Base-by-base conservation (phyloP, 495 filamentous ascomycete genomes). In the Neurospora hispaniola region DNA sequence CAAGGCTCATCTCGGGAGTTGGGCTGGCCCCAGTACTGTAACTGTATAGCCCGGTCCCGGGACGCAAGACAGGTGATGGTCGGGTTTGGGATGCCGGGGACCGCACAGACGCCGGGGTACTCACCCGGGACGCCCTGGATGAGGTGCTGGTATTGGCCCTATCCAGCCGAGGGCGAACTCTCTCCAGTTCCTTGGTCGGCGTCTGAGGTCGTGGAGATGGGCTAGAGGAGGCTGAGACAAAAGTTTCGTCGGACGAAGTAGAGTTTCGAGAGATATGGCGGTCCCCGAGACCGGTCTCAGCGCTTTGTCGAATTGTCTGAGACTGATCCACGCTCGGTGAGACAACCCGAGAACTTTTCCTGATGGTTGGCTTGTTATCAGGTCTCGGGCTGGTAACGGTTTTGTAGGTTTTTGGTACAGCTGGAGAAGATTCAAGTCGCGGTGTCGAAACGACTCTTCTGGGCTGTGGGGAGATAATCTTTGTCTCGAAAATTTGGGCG, bases 171-270 rank as follows among this genome's bases (percentile, higher is more conserved):
- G 14, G 27, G 12, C 31, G 31, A 9, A 27, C 11, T 16, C 7
- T 38, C 18, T 71, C 71, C 27, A 31, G 40, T 12, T 71, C 72
- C 66, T 54, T 71, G 69, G 38, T 71, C 40, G 80, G 81, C 4
- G 82, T 81, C 16, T 48, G 41, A 41, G 76, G 35, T 20, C 78
- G 74, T 7, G 79, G 79, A 1, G 81, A 79, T 31, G 79, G 82
- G 5, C 71, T 78, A 10, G 82, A 84, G 2, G 83, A 84, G n/a
- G 84, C 84, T 3, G 84, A 86, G 23, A 86, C 83, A 71, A 86
- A 86, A 0, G 79, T 82, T 27, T 84, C 83, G 73, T 83, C 76
- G 35, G 84, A 84, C 8, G 83, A 85, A 27, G 70, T 75, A 7
- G 84, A 85, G 43, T 43, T 74, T 38, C 74, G 66, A 11, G 78